These are phyloP conservation scores for Tulasnella sp. DNA, from an alignment of 768 basidiomycete species.

Conservation along the genomic window DNA sequence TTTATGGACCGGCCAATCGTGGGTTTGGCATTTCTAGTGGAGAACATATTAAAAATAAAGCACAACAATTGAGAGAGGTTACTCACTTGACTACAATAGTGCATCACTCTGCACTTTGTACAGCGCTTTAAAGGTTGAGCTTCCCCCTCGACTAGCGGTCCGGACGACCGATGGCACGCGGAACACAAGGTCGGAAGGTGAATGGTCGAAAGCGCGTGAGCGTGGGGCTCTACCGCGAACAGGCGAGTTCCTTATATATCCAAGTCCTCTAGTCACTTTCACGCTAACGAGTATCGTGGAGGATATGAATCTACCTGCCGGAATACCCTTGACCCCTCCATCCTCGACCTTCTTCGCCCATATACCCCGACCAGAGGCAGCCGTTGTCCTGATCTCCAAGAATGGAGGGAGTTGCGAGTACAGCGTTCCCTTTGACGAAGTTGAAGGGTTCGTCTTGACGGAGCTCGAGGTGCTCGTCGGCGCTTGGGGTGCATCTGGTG, in stretches of 20 bases:
- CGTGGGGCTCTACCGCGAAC: conserved; percentile 45
- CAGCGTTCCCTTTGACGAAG: not conserved
- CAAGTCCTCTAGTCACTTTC: not conserved
- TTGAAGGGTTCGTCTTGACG: not conserved
- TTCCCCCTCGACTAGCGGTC: conserved; percentile 18
- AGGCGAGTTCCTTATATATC: conserved; percentile 42
- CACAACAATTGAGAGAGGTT: not conserved
- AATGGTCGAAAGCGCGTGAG: conserved; percentile 51
- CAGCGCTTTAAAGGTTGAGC: conserved; percentile 49
- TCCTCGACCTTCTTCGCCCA: not conserved
- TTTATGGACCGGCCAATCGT: conserved; percentile 67
- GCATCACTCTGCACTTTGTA: conserved; percentile 51
- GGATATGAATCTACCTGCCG: not conserved
- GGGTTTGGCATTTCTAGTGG: conserved; percentile 48
- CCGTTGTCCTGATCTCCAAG: conserved; percentile 3
- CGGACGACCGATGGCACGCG: conserved; percentile 39
- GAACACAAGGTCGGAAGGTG: conserved; percentile 58
- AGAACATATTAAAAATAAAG: not conserved
- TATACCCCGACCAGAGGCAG: conserved; percentile 7
- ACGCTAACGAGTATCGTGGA: not conserved
- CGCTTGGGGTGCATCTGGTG: not conserved
- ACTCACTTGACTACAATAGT: conserved; percentile 68
- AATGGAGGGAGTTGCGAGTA: not conserved
- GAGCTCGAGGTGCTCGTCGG: not conserved
- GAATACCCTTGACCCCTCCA: conserved; percentile 2